Base-by-base conservation (phyloP, 495 filamentous ascomycete species). In the Pseudevernia furfuracea region DNA sequence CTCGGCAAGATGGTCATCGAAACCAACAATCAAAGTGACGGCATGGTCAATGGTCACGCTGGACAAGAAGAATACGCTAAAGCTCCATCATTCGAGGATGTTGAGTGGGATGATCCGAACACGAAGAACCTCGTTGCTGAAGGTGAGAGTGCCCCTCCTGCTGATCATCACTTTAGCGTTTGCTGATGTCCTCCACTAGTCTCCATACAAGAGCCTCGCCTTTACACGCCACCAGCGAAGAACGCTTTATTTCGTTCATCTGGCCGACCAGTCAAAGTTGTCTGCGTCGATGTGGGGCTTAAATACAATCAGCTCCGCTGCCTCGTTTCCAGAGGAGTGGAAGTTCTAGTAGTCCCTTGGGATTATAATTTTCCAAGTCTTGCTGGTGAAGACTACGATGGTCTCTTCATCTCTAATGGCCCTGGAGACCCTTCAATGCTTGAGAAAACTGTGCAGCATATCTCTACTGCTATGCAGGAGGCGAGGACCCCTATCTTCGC, bases 241-340 rank as follows among this genome's bases (percentile, higher is more conserved):
- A 76, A 81, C 62, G 85, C 89, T 52, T 78, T 89, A 39, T 89
- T 89, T 72, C 92, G 96, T 75, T 89, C 90, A 19, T 93, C 90
- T 32, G 93, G 94, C 36, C 89, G 91, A 59, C 79, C 85, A 49
- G 79, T 96, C 60, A 89, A 92, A 67, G 85, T 98, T 55, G 80
- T 98, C 38, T 96, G 91, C 72, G 81, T 98, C 63, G 94, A 98
- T 77, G 93, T 98, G 62, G 94, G 94, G 68, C 83, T 97, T 78
- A 98, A 98, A 76, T 96, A 88, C 78, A 98, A 97, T 77, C 94
- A 98, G 79, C 81, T 98, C 56, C 83, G 94, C 64, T 98, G 94
- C 78, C 84, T 98, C 59, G 81, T 98, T 48, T 85, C 82, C 61
- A 85, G 94, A 66, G 94, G 94, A n/a, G 86, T 97, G 30, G 94